phyloP scores from a whole-genome alignment of 257 asterid species.

The Solanum gandarillasii region DNA sequence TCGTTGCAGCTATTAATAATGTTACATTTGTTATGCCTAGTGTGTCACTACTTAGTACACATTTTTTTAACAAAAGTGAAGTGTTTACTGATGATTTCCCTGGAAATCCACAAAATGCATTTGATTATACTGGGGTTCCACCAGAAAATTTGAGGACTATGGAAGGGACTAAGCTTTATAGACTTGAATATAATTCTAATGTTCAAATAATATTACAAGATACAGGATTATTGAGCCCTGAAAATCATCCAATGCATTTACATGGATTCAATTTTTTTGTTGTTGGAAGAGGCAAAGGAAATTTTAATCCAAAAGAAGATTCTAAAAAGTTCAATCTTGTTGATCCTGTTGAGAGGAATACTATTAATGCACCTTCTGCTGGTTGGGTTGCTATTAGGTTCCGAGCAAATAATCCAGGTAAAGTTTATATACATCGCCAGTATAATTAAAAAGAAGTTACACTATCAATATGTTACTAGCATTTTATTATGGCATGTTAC shows the following conservation, averaged over 20 bases:
- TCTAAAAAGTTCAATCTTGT: constrained; percentile 31
- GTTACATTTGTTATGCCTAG: constrained; percentile 42
- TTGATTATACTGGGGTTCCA: constrained; percentile 35
- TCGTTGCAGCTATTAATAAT: constrained; percentile 45
- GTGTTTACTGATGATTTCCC: constrained; percentile 55
- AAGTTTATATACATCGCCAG: neutral
- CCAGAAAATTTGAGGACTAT: constrained; percentile 33
- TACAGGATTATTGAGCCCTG: constrained; percentile 46
- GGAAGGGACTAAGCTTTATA: constrained; percentile 40
- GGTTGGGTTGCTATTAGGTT: constrained; percentile 61
- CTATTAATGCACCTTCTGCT: constrained; percentile 42
- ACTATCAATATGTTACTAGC: neutral
- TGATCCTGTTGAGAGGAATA: constrained; percentile 64
- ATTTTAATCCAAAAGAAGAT: constrained; percentile 28
- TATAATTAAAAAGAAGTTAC: neutral
- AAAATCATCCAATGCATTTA: constrained; percentile 48
- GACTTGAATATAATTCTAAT: constrained; percentile 34
- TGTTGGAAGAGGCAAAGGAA: constrained; percentile 39
- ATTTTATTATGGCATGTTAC: too few species aligned
- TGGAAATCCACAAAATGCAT: constrained; percentile 21
- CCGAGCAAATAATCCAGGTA: constrained; percentile 56
- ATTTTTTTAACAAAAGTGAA: constrained; percentile 39
- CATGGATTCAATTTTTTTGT: constrained; percentile 48
- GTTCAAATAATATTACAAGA: constrained; percentile 47
- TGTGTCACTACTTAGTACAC: constrained; percentile 37